A percentile compares a stretch with the other conserved stretches of the same genome.
These are phyloP conservation scores for Trichoderma sp. DNA, from an alignment of 2,329 filamentous ascomycete species.

Conservation along the genomic window DNA sequence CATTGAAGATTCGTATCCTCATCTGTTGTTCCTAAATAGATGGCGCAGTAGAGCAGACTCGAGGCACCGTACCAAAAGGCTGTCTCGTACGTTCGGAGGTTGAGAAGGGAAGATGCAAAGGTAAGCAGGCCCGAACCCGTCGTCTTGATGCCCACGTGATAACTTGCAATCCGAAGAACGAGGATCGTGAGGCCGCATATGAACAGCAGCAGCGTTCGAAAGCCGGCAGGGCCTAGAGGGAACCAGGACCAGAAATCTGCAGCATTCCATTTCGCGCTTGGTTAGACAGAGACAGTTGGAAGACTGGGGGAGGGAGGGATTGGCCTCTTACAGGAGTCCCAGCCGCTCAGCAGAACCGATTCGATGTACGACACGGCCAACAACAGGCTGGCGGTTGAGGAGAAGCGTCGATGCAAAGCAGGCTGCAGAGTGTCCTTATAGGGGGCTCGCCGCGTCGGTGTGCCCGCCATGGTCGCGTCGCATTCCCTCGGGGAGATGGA, in stretches of 20 bases:
- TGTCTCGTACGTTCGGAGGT: slow-evolving; percentile 63
- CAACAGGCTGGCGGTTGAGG: slow-evolving; percentile 68
- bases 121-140: slow-evolving; percentile 65
- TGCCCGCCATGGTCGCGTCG: slow-evolving; percentile 49
- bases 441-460: slow-evolving; percentile 54
- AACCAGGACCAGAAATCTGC: slow-evolving; percentile 84
- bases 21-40: slow-evolving; percentile 72
- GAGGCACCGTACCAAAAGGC: slow-evolving; percentile 74
- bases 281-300: slow-evolving; percentile 15
- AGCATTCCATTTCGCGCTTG: neutral
- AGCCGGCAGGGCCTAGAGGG: slow-evolving; percentile 69
- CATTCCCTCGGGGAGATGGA: slow-evolving; percentile 36
- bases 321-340: slow-evolving; percentile 60
- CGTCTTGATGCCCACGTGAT: slow-evolving; percentile 71
- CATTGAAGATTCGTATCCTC: slow-evolving; percentile 62
- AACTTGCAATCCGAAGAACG: slow-evolving; percentile 79
- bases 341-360: slow-evolving; percentile 66
- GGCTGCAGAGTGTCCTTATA: slow-evolving; percentile 93
- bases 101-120: slow-evolving; percentile 56
- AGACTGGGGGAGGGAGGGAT: neutral
- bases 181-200: slow-evolving; percentile 73
- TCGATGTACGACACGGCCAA: slow-evolving; percentile 70
- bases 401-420: slow-evolving; percentile 81
- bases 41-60: slow-evolving; percentile 73
- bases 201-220: slow-evolving; percentile 74